Base-by-base conservation (phyloP, 2,329 filamentous ascomycete species). In the Fusarium chaquense region DNA sequence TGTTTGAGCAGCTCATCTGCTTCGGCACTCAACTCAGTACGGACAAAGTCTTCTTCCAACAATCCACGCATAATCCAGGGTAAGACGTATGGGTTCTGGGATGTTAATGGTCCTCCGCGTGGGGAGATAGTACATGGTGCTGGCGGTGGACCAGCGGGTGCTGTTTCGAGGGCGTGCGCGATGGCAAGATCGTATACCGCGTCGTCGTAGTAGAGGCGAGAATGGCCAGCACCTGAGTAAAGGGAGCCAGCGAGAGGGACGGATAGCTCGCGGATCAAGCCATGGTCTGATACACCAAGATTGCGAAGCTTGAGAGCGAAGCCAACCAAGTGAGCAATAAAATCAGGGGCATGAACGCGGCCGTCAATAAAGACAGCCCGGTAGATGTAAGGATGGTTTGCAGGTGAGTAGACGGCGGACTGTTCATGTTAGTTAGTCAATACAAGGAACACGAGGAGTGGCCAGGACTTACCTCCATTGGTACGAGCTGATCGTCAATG, bases 291-390 rank as follows among this genome's bases (percentile, higher is more conserved):
- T 26, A 98, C 87, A 35, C 96, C 96, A 2, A 98, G 87, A 76
- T 99, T 99, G 56, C 96, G 93, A 12, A 99, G 86, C 76, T 98
- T 98, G 69, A 98, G 87, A 1, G 93, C 91, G 77, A 99, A 98
- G 47, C 94, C 94, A 45, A 99, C 91, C 3, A 99, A 87, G 75
- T 97, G 93, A 3, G 93, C 93, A 52, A 99, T 90, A 76, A 99
- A 99, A 78, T 97, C 94, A 3, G 94, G 93, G 0, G 94, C 92
- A 78, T 98, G 95, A 35, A 98, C 87, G 62, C 94, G 90, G 28
- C 94, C 93, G 79, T 99, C 95, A 56, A 99, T 92, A 77, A 98
- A 98, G 18, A 97, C 94, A n/a, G 94, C 93, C 30, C 96, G 90
- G 78, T 94, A 97, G 62, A 98, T 95, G 78, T 98, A 94, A 1